These are phyloP conservation scores for Maudiozyma bulderi DNA, from an alignment of 805 yeast species.

Conservation along the genomic window DNA sequence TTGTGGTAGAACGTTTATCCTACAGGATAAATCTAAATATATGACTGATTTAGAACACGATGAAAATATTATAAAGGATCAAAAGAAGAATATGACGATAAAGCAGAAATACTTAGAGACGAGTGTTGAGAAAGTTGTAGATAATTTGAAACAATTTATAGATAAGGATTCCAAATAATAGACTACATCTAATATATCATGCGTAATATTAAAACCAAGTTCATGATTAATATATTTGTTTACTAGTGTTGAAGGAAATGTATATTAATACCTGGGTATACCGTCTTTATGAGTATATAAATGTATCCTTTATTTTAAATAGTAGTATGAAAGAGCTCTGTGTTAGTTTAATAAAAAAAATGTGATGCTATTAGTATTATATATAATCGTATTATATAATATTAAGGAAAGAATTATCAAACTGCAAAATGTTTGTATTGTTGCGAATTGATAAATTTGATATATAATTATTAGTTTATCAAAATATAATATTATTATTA, in stretches of 20 bases:
- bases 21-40: constrained; percentile 35
- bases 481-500: constrained; percentile 24
- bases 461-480: neutral
- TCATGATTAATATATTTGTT: neutral
- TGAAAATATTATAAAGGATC: constrained; percentile 45
- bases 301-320: too few species aligned
- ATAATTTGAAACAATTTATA: constrained; percentile 43
- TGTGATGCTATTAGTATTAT: too few species aligned
- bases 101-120: constrained; percentile 67
- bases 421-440: too few species aligned
- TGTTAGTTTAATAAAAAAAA: too few species aligned
- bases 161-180: constrained; percentile 6
- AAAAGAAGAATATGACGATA: constrained; percentile 49
- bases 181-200: neutral
- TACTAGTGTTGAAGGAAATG: neutral
- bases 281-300: too few species aligned
- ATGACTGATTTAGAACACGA: constrained; percentile 41
- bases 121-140: constrained; percentile 64
- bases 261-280: too few species aligned
- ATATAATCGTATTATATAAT: too few species aligned
- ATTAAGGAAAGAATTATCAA: too few species aligned
- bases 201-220: neutral
- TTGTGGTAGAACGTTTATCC: constrained; percentile 65
- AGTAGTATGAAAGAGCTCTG: too few species aligned
- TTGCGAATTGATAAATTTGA: neutral